These are phyloP conservation scores for Bothriochloa decipiens DNA, from an alignment of 176 grass and related monocot genomes.

Conservation along the genomic window DNA sequence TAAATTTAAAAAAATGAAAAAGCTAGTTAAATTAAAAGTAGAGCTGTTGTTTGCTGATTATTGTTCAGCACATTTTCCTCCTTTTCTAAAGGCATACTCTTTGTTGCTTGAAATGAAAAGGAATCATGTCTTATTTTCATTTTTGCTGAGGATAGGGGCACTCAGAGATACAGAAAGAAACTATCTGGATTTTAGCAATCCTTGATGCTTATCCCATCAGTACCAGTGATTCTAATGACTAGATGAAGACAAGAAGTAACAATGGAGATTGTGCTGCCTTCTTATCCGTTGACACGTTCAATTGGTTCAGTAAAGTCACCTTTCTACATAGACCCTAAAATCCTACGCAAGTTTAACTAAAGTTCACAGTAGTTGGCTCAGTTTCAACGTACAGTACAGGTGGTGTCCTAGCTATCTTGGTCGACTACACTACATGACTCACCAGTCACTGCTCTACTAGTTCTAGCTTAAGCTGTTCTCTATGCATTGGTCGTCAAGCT, in stretches of 20 bases:
- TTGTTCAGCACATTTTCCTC: no score
- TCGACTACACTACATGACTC: slow-evolving; percentile 13
- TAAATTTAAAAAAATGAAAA: not conserved
- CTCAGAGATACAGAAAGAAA: not conserved
- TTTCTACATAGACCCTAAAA: slow-evolving; percentile 30
- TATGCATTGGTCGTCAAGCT: slow-evolving; percentile 5
- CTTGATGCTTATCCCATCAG: slow-evolving; percentile 17
- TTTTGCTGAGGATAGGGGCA: no score
- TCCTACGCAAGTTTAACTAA: slow-evolving; percentile 23
- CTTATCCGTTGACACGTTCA: slow-evolving; percentile 37
- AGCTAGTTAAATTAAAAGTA: no score
- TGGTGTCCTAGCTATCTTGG: slow-evolving; percentile 4
- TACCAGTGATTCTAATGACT: not conserved
- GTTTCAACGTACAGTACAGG: slow-evolving; percentile 41
- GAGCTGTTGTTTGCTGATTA: no score
- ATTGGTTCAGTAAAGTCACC: slow-evolving; percentile 3
- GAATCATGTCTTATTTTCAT: no score
- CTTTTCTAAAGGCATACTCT: no score
- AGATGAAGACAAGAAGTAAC: slow-evolving; percentile 40
- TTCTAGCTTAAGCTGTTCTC: slow-evolving; percentile 20
- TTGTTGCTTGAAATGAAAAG: no score
- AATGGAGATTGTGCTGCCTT: not conserved
- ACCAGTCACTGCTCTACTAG: slow-evolving; percentile 21
- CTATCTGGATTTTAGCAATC: not conserved
- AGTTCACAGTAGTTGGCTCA: slow-evolving; percentile 35